Base-by-base conservation (phyloP, 768 basidiomycete species). In the Tulasnella sp. region DNA sequence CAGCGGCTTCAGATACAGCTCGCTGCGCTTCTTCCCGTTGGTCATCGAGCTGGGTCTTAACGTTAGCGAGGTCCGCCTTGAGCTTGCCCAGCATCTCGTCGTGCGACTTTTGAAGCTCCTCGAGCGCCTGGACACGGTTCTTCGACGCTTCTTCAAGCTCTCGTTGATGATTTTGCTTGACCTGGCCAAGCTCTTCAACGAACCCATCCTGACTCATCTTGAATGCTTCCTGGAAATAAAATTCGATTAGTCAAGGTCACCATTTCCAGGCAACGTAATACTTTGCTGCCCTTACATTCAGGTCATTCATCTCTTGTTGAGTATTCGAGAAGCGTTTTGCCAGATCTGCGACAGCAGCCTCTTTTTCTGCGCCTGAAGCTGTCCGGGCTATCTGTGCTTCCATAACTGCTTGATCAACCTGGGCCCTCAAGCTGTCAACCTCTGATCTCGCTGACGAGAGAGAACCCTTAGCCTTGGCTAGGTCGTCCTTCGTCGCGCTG, bases 401-500 rank as follows among this genome's bases (percentile, higher is more conserved):
- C 57, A 74, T 71, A 38, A 77, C 78, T 9, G 81, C 79, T 48
- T 80, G 78, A 2, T 87, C 84, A 19, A 85, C 76, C 66, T 90
- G 85, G 19, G 75, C 69, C 49, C 76, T 80, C 41, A 88, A 70
- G 17, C 62, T 73, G 59, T 80, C 79, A 4, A 80, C 69, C 63
- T 89, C 85, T 2, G 73, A 67, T 29, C 79, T 72, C 4, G 77
- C 61, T n/a, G 82, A 76, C 19, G 82, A 76, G 7, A 83, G 66
- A 24, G 78, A 71, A 1, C 78, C 67, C 69, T 92, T 91, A 4
- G 85, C 76, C 73, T 89, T 91, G 2, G 75, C 66, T 34, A 92
- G 80, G 68, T 91, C 88, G 62, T 92, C 88, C 66, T 84, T 81
- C 0, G 90, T 88, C 12, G 88, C 90, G 66, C 84, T 88, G 44